Percentiles rank a stretch among this genome's conserved stretches.
These are phyloP conservation scores for Auricularia auricula-judae DNA, from an alignment of 768 basidiomycete genomes.

Conservation along the genomic window DNA sequence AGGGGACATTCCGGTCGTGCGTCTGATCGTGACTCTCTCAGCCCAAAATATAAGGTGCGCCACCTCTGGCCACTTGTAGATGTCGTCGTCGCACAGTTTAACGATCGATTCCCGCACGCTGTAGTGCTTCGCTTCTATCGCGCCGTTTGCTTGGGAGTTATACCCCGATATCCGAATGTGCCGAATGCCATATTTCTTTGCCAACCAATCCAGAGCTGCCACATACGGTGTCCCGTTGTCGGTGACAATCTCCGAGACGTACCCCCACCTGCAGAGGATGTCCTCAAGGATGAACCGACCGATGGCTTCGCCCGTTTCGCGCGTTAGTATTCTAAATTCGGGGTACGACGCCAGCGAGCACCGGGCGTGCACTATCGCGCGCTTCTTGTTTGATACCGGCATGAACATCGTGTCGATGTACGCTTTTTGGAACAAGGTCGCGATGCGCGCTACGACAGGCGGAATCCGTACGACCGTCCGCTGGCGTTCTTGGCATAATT, in stretches of 20 bases:
- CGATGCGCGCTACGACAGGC: constrained; percentile 12
- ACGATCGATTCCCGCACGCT: constrained; percentile 1
- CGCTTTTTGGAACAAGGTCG: constrained; percentile 14
- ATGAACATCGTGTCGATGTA: constrained; percentile 9
- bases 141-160: constrained; percentile 6
- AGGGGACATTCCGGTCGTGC: constrained; percentile 12
- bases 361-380: constrained; percentile 24
- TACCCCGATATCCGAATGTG: constrained; percentile 4
- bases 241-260: background rate
- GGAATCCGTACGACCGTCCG: constrained; percentile 13
- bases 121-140: constrained; percentile 2
- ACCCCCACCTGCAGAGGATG: constrained; percentile 29
- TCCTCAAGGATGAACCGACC: constrained; percentile 26
- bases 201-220: background rate
- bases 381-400: constrained; percentile 17
- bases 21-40: background rate
- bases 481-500: constrained; percentile 20
- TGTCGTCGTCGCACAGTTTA: background rate
- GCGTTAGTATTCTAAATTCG: too few relatives aligned
- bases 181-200: background rate
- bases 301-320: constrained; percentile 17
- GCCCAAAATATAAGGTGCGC: constrained; percentile 3
- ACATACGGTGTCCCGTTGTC: constrained; percentile 4
- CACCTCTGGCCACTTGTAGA: background rate
- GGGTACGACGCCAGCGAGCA: constrained; percentile 6